Evolutionary conservation across 768 basidiomycete genomes (phyloP).

Genomic region (Naganishia friedmannii): DNA sequence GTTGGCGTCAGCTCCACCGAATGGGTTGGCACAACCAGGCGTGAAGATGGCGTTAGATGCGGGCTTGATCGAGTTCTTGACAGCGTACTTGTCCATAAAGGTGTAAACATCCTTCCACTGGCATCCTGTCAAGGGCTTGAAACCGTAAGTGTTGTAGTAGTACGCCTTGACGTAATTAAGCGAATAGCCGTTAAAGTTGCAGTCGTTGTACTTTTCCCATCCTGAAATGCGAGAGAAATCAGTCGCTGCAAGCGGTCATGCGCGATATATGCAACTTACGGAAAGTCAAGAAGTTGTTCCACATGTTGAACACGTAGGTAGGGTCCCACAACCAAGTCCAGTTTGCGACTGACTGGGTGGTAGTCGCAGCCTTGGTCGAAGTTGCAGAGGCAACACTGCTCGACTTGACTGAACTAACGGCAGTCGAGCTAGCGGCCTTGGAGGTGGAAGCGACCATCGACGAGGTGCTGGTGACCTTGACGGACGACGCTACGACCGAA

Average conservation of each 20-base stretch:
- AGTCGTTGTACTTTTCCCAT: constrained; percentile 22
- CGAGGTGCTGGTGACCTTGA: background rate
- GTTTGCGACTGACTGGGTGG: background rate
- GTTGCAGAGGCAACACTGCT: background rate
- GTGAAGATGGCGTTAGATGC: background rate
- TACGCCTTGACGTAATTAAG: constrained; percentile 18
- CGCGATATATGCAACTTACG: background rate
- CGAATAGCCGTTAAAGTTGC: constrained; percentile 21
- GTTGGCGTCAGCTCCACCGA: constrained; percentile 4
- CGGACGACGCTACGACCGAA: background rate
- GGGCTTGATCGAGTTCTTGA: constrained; percentile 3
- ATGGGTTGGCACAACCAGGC: constrained; percentile 21
- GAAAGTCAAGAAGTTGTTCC: constrained; percentile 21
- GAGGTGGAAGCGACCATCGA: background rate
- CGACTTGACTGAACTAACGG: constrained; percentile 5
- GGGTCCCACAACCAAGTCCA: constrained; percentile 21
- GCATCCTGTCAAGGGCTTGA: constrained; percentile 17
- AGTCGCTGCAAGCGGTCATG: background rate
- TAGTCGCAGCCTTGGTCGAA: background rate
- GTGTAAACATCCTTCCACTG: constrained; percentile 14
- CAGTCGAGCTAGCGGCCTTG: background rate
- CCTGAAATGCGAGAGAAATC: background rate
- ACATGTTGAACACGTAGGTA: constrained; percentile 20
- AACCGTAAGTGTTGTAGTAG: constrained; percentile 22
- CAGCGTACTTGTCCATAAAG: constrained; percentile 18